A percentile compares a stretch with the other conserved stretches of the same genome.
Conservation (phyloP, 306 rosid genomes). For the Quercus alba region DNA sequence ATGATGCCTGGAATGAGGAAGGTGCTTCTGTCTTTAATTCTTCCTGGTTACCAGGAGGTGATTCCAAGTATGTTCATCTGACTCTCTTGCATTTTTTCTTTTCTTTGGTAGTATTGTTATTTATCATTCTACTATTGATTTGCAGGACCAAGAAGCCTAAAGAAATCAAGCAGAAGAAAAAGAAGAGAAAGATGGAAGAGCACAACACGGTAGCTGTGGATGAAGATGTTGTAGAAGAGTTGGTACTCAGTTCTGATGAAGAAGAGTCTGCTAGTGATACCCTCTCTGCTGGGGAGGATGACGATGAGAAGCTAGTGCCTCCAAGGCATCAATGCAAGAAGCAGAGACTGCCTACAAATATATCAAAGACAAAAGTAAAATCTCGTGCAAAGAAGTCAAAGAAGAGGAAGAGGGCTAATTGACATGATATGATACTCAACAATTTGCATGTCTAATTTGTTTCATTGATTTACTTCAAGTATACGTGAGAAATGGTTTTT, state of each 20-base stretch:
- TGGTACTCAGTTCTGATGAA: conserved; percentile 87
- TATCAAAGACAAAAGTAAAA: conserved; percentile 36
- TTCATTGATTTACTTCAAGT: too few relatives aligned
- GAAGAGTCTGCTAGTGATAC: conserved; percentile 35
- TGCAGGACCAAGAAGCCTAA: conserved; percentile 48
- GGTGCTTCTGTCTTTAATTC: conserved; percentile 69
- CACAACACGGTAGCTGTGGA: conserved; percentile 47
- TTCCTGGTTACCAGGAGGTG: conserved; percentile 87
- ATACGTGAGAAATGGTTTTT: too few relatives aligned
- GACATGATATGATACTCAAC: neutral
- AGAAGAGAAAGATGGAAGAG: conserved; percentile 40
- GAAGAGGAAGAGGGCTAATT: conserved; percentile 33
- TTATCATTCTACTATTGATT: neutral
- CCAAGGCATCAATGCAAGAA: conserved; percentile 37
- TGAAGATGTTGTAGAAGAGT: conserved; percentile 84
- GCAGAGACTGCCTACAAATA: conserved; percentile 21
- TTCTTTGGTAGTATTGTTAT: conserved; percentile 1
- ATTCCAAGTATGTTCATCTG: conserved; percentile 41
- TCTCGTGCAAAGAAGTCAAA: conserved; percentile 29
- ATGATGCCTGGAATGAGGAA: conserved; percentile 38
- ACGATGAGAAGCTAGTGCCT: conserved; percentile 15
- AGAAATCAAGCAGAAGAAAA: conserved; percentile 43
- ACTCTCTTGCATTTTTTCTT: neutral
- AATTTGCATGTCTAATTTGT: neutral
- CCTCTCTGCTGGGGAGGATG: conserved; percentile 37